Conservation (phyloP, 2,329 filamentous ascomycete species). For the Trichoderma polysporum region DNA sequence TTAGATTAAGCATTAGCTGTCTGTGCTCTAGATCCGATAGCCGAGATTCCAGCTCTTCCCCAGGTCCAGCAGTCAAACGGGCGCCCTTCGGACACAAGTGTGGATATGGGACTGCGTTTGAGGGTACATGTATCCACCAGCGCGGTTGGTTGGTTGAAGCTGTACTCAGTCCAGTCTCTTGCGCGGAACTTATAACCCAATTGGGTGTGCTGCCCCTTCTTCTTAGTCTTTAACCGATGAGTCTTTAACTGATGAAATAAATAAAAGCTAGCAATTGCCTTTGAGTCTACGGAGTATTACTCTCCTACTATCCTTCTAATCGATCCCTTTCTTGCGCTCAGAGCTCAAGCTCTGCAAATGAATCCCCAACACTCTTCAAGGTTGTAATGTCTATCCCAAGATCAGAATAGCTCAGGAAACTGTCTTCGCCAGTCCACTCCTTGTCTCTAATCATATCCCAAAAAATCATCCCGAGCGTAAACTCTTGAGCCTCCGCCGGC, state of each 20-base stretch:
- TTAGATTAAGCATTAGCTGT: background rate
- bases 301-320: background rate
- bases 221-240: background rate
- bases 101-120: background rate
- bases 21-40: background rate
- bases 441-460: background rate
- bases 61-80: background rate
- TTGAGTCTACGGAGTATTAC: too few relatives aligned
- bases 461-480: constrained; percentile 1
- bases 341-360: background rate
- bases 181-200: background rate
- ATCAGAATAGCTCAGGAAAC: background rate
- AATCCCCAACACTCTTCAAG: background rate
- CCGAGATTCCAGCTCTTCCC: background rate
- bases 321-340: background rate
- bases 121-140: background rate
- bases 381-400: background rate
- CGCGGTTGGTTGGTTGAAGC: background rate
- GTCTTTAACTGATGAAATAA: background rate
- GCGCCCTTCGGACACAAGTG: background rate
- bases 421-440: constrained; percentile 1
- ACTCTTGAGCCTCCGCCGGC: background rate
- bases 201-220: too few relatives aligned
- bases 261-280: background rate
- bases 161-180: background rate